Evolutionary conservation across 2,329 filamentous ascomycete species (phyloP).

Genomic region (Aspergillus novoparasiticus): DNA sequence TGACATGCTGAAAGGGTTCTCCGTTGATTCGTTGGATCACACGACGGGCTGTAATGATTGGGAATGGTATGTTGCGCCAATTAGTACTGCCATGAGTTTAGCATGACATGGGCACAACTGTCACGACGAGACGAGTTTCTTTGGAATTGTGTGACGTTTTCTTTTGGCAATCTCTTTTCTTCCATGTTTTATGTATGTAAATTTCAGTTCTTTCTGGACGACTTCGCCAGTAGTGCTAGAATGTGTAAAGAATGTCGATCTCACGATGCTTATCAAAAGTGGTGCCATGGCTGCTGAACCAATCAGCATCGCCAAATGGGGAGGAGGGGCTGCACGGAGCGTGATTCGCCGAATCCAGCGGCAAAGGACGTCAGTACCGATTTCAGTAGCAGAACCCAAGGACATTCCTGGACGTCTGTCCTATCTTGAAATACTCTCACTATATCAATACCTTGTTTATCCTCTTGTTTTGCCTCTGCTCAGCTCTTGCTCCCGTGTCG

Average conservation of each 20-base stretch:
- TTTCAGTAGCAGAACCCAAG: neutral
- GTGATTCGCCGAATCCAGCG: slow-evolving; percentile 4
- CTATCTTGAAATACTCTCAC: neutral
- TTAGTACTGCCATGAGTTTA: slow-evolving; percentile 47
- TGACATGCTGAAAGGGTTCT: slow-evolving; percentile 29
- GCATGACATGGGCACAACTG: slow-evolving; percentile 28
- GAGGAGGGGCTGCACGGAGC: neutral
- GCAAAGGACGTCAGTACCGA: slow-evolving; percentile 5
- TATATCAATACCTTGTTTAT: neutral
- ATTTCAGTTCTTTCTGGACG: neutral
- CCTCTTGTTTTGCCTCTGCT: neutral
- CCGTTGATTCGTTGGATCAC: slow-evolving; percentile 16
- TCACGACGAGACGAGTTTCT: neutral
- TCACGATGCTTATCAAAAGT: neutral
- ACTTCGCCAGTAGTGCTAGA: neutral
- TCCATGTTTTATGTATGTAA: neutral
- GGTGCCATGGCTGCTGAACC: neutral
- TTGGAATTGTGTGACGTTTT: neutral
- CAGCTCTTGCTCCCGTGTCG: too few species aligned
- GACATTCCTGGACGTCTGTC: neutral
- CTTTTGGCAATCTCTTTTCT: neutral
- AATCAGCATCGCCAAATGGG: neutral
- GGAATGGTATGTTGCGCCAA: slow-evolving; percentile 46
- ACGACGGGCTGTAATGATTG: slow-evolving; percentile 41
- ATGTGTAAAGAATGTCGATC: neutral